phyloP scores from a whole-genome alignment of 352 stramenopile genomes.

The Globisporangium emineosum region DNA sequence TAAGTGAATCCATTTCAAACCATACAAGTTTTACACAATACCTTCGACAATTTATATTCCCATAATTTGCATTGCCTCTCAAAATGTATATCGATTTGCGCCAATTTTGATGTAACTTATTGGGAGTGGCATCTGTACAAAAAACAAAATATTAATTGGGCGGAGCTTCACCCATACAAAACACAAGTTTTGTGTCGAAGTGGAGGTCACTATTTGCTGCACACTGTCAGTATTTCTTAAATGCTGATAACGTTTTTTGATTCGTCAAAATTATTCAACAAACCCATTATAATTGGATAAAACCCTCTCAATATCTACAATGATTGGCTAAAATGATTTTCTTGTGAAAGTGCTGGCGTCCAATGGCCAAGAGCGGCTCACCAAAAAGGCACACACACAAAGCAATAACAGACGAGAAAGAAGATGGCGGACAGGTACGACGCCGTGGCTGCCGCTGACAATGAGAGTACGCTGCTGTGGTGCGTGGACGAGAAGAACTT shows the following conservation, averaged over 20 bases:
- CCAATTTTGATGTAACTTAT: too few species aligned
- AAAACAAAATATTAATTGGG: too few species aligned
- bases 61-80: too few species aligned
- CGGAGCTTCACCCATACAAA: too few species aligned
- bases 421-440: slow-evolving; percentile 2
- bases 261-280: neutral
- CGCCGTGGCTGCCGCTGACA: neutral
- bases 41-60: too few species aligned
- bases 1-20: too few species aligned
- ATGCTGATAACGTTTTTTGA: neutral
- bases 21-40: too few species aligned
- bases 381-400: neutral
- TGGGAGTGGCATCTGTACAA: too few species aligned
- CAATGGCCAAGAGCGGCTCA: neutral
- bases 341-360: neutral
- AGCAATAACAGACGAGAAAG: neutral
- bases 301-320: neutral
- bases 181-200: too few species aligned
- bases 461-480: slow-evolving; percentile 52
- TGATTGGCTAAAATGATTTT: neutral
- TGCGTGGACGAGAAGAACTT: slow-evolving; percentile 76
- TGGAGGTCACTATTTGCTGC: neutral
- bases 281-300: neutral
- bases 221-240: neutral
- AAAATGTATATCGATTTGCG: too few species aligned